A percentile compares a stretch with the other conserved stretches of the same genome.
Conservation (phyloP, 257 asterid species). For the Verbascum thapsus region DNA sequence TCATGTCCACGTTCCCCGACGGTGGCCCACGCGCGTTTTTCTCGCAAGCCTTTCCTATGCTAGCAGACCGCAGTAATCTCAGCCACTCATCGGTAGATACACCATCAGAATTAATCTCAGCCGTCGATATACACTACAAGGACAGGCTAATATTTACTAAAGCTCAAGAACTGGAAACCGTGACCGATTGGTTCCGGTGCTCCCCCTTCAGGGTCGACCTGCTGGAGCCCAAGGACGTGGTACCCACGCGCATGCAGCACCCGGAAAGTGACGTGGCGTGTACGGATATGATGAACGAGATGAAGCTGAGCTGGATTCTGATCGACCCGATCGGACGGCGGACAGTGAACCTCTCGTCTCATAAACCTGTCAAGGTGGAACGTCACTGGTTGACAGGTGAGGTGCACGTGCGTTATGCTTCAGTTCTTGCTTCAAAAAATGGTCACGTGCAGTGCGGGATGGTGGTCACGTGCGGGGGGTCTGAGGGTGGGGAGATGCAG, state of each 20-base stretch:
- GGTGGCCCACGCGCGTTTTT: conserved; percentile 75
- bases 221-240: conserved; percentile 71
- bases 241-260: conserved; percentile 51
- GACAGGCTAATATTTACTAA: conserved; percentile 44
- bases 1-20: conserved; percentile 53
- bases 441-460: conserved; percentile 61
- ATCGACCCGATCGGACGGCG: conserved; percentile 53
- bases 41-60: conserved; percentile 52
- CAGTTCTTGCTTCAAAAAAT: conserved; percentile 40
- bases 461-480: conserved; percentile 65
- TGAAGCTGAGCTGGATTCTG: conserved; percentile 77
- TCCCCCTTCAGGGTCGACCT: conserved; percentile 84
- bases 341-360: conserved; percentile 71
- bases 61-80: not conserved
- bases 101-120: conserved; percentile 59
- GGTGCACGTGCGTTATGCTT: conserved; percentile 60
- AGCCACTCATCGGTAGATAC: conserved; percentile 19
- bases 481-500: conserved; percentile 73
- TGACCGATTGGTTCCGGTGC: conserved; percentile 74
- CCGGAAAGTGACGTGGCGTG: conserved; percentile 53
- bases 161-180: conserved; percentile 61
- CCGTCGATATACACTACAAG: conserved; percentile 68
- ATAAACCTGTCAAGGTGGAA: conserved; percentile 56
- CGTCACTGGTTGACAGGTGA: conserved; percentile 94
- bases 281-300: conserved; percentile 25